Conservation (phyloP, 805 yeast species). For the Schwanniomyces polymorphus region DNA sequence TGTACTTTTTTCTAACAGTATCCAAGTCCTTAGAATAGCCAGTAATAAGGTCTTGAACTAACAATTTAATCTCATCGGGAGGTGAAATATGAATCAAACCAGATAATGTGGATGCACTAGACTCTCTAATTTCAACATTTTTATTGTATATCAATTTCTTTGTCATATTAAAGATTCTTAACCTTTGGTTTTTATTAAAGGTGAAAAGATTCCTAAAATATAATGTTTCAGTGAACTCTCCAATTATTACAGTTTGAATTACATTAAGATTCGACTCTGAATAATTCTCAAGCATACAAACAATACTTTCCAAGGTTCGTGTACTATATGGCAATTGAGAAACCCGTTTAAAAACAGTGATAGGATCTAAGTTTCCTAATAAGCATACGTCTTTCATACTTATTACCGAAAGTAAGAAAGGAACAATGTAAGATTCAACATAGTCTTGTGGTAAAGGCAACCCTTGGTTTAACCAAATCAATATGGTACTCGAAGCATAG, state of each 20-base stretch:
- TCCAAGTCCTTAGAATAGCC: constrained; percentile 29
- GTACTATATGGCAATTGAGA: constrained; percentile 40
- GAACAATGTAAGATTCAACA: constrained; percentile 53
- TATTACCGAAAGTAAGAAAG: constrained; percentile 65
- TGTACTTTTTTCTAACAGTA: constrained; percentile 44
- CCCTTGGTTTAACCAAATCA: constrained; percentile 57
- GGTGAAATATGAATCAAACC: constrained; percentile 71
- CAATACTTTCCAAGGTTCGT: constrained; percentile 20
- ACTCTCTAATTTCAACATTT: constrained; percentile 73
- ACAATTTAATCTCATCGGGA: constrained; percentile 43
- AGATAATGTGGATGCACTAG: constrained; percentile 72
- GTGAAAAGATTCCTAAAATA: constrained; percentile 67
- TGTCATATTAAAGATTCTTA: constrained; percentile 50
- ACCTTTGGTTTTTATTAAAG: constrained; percentile 48
- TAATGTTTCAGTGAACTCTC: constrained; percentile 70
- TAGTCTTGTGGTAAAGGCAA: constrained; percentile 55
- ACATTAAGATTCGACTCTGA: constrained; percentile 26
- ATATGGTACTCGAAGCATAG: constrained; percentile 62
- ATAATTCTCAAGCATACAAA: constrained; percentile 42
- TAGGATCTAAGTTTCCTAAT: constrained; percentile 59
- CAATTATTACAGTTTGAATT: constrained; percentile 59
- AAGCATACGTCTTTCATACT: constrained; percentile 80
- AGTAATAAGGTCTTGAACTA: constrained; percentile 40
- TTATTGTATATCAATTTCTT: constrained; percentile 55
- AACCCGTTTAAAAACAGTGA: constrained; percentile 40